Evolutionary conservation across 2,329 filamentous ascomycete genomes (phyloP), one percentile per base, ranked within the genome.

Genomic region (Phaeoacremonium minimum): DNA sequence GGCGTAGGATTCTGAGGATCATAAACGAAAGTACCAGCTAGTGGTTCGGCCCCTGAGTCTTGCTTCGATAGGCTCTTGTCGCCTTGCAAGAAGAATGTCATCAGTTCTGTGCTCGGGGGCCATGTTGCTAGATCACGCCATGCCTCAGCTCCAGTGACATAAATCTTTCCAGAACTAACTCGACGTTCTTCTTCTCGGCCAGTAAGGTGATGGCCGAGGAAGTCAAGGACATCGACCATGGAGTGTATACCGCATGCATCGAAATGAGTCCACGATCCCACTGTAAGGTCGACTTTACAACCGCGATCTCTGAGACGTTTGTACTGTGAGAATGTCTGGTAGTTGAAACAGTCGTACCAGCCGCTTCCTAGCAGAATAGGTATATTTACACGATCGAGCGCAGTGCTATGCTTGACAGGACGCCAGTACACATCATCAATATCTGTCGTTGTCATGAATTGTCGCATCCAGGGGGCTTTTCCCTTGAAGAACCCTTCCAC

Each of bases 1-100:
- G 51, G 50, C 3, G 50, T 55, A 1, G 51, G 49, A 13, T 50
- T 13, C 15, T 39, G 20, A 4, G 51, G 51, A 16, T 53, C 47
- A 28, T 47, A 55, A 2, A 15, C 46, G 32, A 55, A 53, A 3
- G 39, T 33, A 3, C 15, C 8, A 8, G 20, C 8, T 9, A n/a
- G 8, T 8, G 8, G n/a, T 8, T 26, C 20, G 8, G 8, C n/a
- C 20, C 8, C 8, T n/a, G 20, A n/a, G 8, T 26, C 20, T 8
- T 8, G 8, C n/a, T 26, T 26, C n/a, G 20, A 26, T 22, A 46
- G 31, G 6, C 12, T 30, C 15, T 37, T 26, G 38, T 31, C 33
- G 6, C 28, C 15, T 9, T 36, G 29, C 8, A 46, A 33, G 28
- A 22, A 46, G 30, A 44, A 37, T 14, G 17, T 28, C n/a, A 22